Evolutionary conservation across 1,139 yeast species (phyloP), one percentile per base, ranked within the genome.

Genomic region (Blastobotrys apis): DNA sequence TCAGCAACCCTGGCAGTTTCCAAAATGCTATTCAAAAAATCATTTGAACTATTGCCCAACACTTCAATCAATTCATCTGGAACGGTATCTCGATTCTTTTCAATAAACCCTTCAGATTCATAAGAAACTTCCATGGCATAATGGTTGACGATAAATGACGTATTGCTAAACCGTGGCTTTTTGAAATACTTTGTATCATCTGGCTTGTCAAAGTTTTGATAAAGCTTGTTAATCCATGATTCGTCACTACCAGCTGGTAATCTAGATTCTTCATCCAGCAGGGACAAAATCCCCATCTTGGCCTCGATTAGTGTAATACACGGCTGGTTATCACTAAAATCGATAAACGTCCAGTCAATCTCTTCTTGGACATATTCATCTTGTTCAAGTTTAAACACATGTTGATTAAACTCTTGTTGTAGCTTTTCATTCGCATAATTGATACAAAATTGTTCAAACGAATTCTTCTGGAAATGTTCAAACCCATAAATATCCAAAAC

Each of bases 401-500:
- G 97, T 66, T 90, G 97, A 61, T 90, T 92, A 66, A 92, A 92
- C 64, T 90, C 97, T 67, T 92, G 98, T 67, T 92, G 98, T 56
- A 92, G 74, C 67, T 92, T 92, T 69, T 92, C 98, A 66, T 92
- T 92, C 41, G 98, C 97, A 65, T 92, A 92, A 64, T 92, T 92
- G 68, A 92, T 92, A 69, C 98, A 92, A 67, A 92, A 90, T 64
- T 92, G 98, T 68, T 92, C 98, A 59, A 92, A 92, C 5, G 97
- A 88, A 66, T 92, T 92, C 59, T 77, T 81, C 58, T 87, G 90
- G 64, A 92, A 92, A 69, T 90, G 97, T 66, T 92, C 98, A 64
- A 92, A 92, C 33, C 98, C 98, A 63, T 90, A 90, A 57, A 92
- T 92, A 80, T 92, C 99, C 60, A 92, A 74, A 25, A 92, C 98